phyloP scores from a whole-genome alignment of 2,329 filamentous ascomycete genomes.

The Coleophoma crateriformis region DNA sequence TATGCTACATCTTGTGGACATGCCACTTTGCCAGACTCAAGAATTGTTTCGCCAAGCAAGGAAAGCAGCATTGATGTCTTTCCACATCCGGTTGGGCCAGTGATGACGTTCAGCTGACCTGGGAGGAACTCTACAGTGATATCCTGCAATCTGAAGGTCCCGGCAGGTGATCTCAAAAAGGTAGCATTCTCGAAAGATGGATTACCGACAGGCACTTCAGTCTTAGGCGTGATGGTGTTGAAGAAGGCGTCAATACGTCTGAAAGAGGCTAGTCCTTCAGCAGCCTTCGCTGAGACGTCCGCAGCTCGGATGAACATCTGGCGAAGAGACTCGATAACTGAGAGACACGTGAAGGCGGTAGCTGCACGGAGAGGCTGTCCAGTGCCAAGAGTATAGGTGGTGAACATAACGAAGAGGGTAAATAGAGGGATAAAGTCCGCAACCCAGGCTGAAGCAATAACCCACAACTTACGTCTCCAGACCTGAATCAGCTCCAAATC shows the following conservation, averaged over 20 bases:
- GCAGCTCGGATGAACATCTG: neutral
- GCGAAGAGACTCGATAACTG: neutral
- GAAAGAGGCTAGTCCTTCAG: neutral
- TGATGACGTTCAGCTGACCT: slow-evolving; percentile 1
- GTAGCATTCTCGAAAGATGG: neutral
- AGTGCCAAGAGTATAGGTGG: neutral
- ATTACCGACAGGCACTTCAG: neutral
- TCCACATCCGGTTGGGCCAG: slow-evolving; percentile 22
- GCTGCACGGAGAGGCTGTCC: neutral
- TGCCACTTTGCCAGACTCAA: slow-evolving; percentile 15
- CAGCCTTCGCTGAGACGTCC: neutral
- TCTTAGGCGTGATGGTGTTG: neutral
- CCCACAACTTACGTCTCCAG: slow-evolving; percentile 33
- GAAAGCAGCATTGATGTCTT: slow-evolving; percentile 28
- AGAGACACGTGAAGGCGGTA: neutral
- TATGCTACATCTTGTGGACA: slow-evolving; percentile 24
- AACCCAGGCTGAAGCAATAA: neutral
- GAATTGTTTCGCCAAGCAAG: slow-evolving; percentile 26
- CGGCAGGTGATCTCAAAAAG: neutral
- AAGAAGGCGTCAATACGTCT: neutral
- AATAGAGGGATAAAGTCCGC: neutral
- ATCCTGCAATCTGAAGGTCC: neutral
- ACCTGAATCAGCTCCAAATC: slow-evolving; percentile 46
- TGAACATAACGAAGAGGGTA: neutral
- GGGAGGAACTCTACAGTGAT: neutral